Percentiles rank a stretch among this genome's conserved stretches.
phyloP scores from a whole-genome alignment of 306 rosid species.

The Prunus persica region Prunus_persica_NCBIv2 NC_034014.1:5089001-5089500 shows the following conservation, averaged over 20 bases:
- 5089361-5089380: constrained; percentile 31
- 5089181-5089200: constrained; percentile 45
- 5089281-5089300: constrained; percentile 52
- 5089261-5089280: constrained; percentile 42
- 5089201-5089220: constrained; percentile 47
- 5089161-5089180: constrained; percentile 34
- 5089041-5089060: constrained; percentile 34
- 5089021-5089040: constrained; percentile 36
- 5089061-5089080: constrained; percentile 37
- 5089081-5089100: constrained; percentile 24
- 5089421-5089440: constrained; percentile 42
- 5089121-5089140: constrained; percentile 25
- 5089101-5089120: constrained; percentile 24
- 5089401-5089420: constrained; percentile 35
- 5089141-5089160: constrained; percentile 21
- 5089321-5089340: constrained; percentile 43
- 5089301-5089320: constrained; percentile 45
- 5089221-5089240: constrained; percentile 49
- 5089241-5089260: constrained; percentile 52
- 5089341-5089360: constrained; percentile 40
- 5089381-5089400: constrained; percentile 30
- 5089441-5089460: constrained; percentile 33
- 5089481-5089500: constrained; percentile 27
- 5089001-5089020: constrained; percentile 28
- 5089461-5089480: constrained; percentile 45